These are phyloP conservation scores for Cymbopogon flexuosus DNA, from an alignment of 202 grass and related monocot species.

Conservation along the genomic window DNA sequence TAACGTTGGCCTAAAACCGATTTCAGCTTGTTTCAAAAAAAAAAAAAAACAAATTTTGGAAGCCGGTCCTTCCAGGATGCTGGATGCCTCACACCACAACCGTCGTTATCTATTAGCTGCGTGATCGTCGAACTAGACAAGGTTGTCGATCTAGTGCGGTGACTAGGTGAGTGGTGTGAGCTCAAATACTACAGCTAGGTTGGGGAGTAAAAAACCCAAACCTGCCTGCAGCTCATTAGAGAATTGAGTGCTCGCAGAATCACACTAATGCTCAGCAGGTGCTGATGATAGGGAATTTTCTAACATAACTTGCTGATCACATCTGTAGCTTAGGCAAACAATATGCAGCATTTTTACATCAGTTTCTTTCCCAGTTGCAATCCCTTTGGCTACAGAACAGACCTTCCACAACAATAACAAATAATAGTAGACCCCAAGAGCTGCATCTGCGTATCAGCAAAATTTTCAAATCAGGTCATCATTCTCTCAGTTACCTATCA, in stretches of 20 bases:
- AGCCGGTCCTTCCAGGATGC: too few relatives aligned
- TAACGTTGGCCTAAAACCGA: too few relatives aligned
- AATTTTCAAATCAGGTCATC: background rate
- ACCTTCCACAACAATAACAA: background rate
- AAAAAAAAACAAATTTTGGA: too few relatives aligned
- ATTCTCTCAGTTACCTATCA: background rate
- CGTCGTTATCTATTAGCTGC: too few relatives aligned
- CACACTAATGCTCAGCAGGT: background rate
- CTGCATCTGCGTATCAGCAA: background rate
- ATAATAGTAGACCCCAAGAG: background rate
- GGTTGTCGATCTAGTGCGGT: too few relatives aligned
- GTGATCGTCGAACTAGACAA: background rate
- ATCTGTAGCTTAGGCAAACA: background rate
- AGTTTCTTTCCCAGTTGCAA: background rate
- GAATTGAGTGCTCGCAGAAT: background rate
- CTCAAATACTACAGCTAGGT: background rate
- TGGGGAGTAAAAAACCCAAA: background rate
- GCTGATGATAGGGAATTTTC: background rate
- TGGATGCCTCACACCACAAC: too few relatives aligned
- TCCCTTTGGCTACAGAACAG: constrained; percentile 3
- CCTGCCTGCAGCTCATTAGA: background rate
- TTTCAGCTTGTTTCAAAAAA: too few relatives aligned
- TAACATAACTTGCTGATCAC: background rate
- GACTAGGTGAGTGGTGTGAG: too few relatives aligned
- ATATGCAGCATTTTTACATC: constrained; percentile 2